Evolutionary conservation across 83 land plant species (phyloP).

Genomic region (Isoetes engelmannii): DNA sequence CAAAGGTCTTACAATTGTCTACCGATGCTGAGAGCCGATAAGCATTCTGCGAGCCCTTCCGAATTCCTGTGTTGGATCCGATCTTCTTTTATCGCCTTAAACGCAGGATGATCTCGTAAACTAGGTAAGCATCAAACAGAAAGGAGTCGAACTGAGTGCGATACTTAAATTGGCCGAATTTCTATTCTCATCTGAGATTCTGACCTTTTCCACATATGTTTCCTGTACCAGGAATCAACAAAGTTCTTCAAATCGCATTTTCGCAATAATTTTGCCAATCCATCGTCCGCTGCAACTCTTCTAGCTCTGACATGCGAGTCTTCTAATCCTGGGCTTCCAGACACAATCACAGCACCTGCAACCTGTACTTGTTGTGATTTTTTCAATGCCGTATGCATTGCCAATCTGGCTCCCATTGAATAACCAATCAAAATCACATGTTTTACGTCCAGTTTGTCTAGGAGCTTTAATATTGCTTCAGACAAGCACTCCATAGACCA

Average conservation of each 20-base stretch:
- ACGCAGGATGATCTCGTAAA: conserved; percentile 65
- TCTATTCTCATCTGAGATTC: neutral
- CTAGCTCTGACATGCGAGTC: conserved; percentile 31
- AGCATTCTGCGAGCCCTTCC: conserved; percentile 39
- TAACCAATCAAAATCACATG: conserved; percentile 72
- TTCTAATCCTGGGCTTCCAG: conserved; percentile 93
- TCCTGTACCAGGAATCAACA: conserved; percentile 66
- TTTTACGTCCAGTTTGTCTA: conserved; percentile 32
- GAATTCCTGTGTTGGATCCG: conserved; percentile 48
- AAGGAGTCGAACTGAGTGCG: too few relatives aligned
- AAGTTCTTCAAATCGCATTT: conserved; percentile 49
- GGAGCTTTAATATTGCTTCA: conserved; percentile 36
- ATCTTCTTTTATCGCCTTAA: conserved; percentile 30
- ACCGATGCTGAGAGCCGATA: conserved; percentile 63
- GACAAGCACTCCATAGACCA: conserved; percentile 51
- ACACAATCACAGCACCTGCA: conserved; percentile 56
- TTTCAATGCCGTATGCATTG: conserved; percentile 67
- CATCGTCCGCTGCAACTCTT: conserved; percentile 56
- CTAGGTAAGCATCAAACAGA: conserved; percentile 19
- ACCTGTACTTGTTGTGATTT: conserved; percentile 61
- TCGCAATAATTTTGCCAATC: conserved; percentile 42
- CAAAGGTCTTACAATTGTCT: conserved; percentile 64
- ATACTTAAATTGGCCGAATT: too few relatives aligned
- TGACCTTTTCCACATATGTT: conserved; percentile 73
- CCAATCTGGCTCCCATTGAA: conserved; percentile 97